Conservation (phyloP, 169 alveolate species). For the Cryptosporidium baileyi region DNA sequence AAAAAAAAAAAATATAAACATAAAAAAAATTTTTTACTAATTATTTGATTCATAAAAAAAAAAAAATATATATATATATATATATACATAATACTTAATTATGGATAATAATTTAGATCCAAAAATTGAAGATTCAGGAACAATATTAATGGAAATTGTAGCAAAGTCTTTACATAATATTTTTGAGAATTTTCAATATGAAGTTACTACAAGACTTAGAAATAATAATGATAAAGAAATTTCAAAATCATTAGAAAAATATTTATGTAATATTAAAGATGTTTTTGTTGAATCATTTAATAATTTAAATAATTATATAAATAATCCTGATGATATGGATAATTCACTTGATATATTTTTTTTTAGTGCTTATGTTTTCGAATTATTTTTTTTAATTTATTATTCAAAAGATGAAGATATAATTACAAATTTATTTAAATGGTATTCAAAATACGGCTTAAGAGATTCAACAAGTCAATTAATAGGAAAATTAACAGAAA, state of each 20-base stretch:
- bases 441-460: constrained; percentile 59
- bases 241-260: constrained; percentile 26
- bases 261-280: constrained; percentile 4
- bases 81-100: neutral
- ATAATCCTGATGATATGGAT: neutral
- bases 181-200: constrained; percentile 63
- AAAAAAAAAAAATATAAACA: no score
- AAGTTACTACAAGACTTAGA: constrained; percentile 25
- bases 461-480: constrained; percentile 21
- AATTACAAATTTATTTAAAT: neutral
- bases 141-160: constrained; percentile 13
- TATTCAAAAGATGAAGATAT: constrained; percentile 29
- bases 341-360: constrained; percentile 42
- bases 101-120: neutral
- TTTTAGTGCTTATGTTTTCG: constrained; percentile 54
- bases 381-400: constrained; percentile 20
- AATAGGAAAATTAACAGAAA: constrained; percentile 19
- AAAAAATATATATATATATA: neutral
- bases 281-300: constrained; percentile 29
- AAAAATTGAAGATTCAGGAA: neutral
- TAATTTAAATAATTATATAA: constrained; percentile 7
- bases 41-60: no score
- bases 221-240: constrained; percentile 14
- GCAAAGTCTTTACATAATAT: constrained; percentile 31
- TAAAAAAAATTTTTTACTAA: no score